Evolutionary conservation across 441 rosid species (phyloP).

Genomic region (Raphanus hybrid): DNA sequence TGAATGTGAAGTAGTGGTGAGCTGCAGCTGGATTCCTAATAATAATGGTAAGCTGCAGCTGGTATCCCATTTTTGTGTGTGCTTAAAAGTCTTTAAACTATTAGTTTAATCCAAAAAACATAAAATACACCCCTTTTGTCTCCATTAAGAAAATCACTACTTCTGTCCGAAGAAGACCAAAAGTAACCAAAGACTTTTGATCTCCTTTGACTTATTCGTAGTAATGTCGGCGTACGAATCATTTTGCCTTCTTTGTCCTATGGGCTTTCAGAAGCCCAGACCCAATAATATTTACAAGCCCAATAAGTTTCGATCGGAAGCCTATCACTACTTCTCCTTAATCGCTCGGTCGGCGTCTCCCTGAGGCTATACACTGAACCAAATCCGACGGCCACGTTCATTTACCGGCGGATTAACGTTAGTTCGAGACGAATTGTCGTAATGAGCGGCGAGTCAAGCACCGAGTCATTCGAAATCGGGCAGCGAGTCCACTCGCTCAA

Average conservation of each 20-base stretch:
- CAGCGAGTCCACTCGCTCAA: constrained; percentile 72
- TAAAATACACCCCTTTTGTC: constrained; percentile 28
- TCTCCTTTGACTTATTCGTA: constrained; percentile 27
- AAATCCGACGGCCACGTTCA: background rate
- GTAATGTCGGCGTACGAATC: background rate
- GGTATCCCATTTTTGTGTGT: constrained; percentile 28
- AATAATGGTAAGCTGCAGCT: constrained; percentile 41
- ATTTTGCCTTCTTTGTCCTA: background rate
- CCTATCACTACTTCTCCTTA: background rate
- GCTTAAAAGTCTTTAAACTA: constrained; percentile 20
- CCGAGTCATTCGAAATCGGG: constrained; percentile 50
- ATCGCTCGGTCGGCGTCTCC: constrained; percentile 1
- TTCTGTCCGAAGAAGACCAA: constrained; percentile 20
- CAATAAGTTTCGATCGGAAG: background rate
- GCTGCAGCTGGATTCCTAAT: constrained; percentile 43
- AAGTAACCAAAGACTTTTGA: background rate
- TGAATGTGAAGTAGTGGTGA: constrained; percentile 35
- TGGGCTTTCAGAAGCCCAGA: background rate
- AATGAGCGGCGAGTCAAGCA: constrained; percentile 28
- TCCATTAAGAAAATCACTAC: background rate
- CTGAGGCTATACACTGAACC: background rate
- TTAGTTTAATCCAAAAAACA: constrained; percentile 29
- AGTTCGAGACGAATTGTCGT: background rate
- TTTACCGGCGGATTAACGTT: background rate
- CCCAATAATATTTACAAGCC: background rate